Evolutionary conservation across 768 basidiomycete genomes (phyloP).

Genomic region (Trametes sanguinea): DNA sequence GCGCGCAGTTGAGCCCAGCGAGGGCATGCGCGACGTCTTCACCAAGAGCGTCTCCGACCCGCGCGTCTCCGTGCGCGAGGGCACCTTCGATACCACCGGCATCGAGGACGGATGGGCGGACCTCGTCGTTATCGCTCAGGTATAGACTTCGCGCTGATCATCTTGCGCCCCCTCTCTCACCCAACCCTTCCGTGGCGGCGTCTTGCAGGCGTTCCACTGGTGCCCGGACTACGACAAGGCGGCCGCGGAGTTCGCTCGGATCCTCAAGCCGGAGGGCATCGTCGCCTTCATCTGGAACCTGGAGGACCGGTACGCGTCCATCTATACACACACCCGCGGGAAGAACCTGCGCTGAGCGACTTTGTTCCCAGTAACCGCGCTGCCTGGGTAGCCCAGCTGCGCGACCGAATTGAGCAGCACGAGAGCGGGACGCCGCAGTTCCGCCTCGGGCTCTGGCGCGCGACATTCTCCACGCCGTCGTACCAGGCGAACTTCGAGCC

Average conservation of each 20-base stretch:
- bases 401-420: conserved; percentile 66
- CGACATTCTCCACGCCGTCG: conserved; percentile 60
- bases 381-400: conserved; percentile 73
- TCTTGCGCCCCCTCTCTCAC: background rate
- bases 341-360: background rate
- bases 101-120: conserved; percentile 73
- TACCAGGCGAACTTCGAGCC: conserved; percentile 63
- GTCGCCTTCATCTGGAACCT: conserved; percentile 88
- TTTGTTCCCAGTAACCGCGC: conserved; percentile 48
- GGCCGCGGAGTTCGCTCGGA: conserved; percentile 72
- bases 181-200: background rate
- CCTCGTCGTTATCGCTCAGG: conserved; percentile 76
- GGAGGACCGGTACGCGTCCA: conserved; percentile 63
- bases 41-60: conserved; percentile 52
- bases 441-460: conserved; percentile 73
- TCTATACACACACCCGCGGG: background rate
- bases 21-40: conserved; percentile 83
- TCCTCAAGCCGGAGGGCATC: conserved; percentile 74
- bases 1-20: conserved; percentile 79
- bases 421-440: conserved; percentile 83
- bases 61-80: conserved; percentile 57
- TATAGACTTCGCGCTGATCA: conserved; percentile 29
- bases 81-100: conserved; percentile 69
- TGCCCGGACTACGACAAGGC: conserved; percentile 78
- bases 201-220: conserved; percentile 87